These are phyloP conservation scores for Leptographium flavum DNA, from an alignment of 2,329 filamentous ascomycete species.

Conservation along the genomic window DNA sequence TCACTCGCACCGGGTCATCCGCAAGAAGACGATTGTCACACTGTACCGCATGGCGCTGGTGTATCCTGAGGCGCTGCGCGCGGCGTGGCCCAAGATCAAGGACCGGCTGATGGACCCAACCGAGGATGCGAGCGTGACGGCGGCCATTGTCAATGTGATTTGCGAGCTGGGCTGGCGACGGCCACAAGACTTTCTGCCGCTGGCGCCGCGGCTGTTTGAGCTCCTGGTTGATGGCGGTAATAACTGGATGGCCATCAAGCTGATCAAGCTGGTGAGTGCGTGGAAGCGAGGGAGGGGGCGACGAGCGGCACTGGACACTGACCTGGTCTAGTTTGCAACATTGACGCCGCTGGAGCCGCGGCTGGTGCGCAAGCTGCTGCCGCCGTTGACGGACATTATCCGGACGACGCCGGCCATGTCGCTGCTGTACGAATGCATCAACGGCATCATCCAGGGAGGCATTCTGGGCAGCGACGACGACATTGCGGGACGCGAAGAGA, in stretches of 20 bases:
- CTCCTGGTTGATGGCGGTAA: conserved; percentile 83
- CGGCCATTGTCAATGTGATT: conserved; percentile 91
- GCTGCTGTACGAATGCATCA: conserved; percentile 95
- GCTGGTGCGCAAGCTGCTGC: conserved; percentile 77
- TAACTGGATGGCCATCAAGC: conserved; percentile 99
- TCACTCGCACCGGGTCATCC: conserved; percentile 71
- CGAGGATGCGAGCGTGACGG: conserved; percentile 86
- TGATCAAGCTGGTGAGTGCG: conserved; percentile 77
- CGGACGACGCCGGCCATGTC: conserved; percentile 95
- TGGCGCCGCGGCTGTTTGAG: conserved; percentile 85
- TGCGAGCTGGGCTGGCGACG: conserved; percentile 91
- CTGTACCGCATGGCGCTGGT: conserved; percentile 86
- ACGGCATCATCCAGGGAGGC: conserved; percentile 92
- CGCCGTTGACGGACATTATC: conserved; percentile 84
- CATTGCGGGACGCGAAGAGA: conserved; percentile 71
- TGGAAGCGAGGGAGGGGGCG: not conserved
- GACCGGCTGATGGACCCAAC: conserved; percentile 79
- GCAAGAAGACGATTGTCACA: conserved; percentile 93
- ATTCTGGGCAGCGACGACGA: conserved; percentile 71
- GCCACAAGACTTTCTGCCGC: conserved; percentile 81
- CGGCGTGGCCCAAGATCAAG: conserved; percentile 96
- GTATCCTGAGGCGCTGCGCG: conserved; percentile 85
- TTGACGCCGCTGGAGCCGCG: conserved; percentile 85
- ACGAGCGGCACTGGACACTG: not conserved
- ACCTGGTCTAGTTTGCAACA: conserved; percentile 63